Evolutionary conservation across 441 rosid species (phyloP), one percentile per base, ranked within the genome.

Genomic region (Brassica balearica): DNA sequence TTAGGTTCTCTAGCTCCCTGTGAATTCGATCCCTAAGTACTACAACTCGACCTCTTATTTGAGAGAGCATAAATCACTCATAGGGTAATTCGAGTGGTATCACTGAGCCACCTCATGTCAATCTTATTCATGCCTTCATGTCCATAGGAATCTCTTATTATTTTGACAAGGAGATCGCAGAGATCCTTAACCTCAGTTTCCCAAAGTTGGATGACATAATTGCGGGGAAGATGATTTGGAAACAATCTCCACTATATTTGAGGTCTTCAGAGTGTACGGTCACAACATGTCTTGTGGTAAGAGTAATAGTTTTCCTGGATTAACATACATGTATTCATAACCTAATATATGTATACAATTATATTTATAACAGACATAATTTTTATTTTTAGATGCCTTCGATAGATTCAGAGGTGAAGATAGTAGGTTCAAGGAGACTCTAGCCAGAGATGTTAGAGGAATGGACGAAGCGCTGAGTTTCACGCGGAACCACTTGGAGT

Each of bases 211-310:
- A 74, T 10, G 77, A 29, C 22, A 29, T 64, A 6, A 11, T 64
- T 10, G 51, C 5, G 1, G 10, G 14, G 64, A 65, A 34, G 9
- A 65, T 34, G 71, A 65, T 74, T 32, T 74, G 36, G 63, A 74
- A 53, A 20, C 71, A 7, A 11, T 65, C 1, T 65, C 38, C 53
- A 55, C 34, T 4, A 73, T 51, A 36, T 64, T 73, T 34, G 51
- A 63, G 77, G 77, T 73, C 23, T 73, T 64, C 20, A 48, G 70
- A 32, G 6, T 51, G 0, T 64, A 64, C 17, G 62, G 76, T 15
- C 61, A 72, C 4, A 43, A 73, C n/a, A 73, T 73, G 64, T 46
- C 71, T 64, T 73, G 69, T 27, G 77, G 77, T 73, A 48, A 73
- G 29, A 36, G 23, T 7, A 65, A 34, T 2, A 66, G 2, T 0